Percentiles rank a stretch among this genome's conserved stretches.
Conservation (phyloP, 192 early-diverging fungal species). For the Obelidium mucronatum region DNA sequence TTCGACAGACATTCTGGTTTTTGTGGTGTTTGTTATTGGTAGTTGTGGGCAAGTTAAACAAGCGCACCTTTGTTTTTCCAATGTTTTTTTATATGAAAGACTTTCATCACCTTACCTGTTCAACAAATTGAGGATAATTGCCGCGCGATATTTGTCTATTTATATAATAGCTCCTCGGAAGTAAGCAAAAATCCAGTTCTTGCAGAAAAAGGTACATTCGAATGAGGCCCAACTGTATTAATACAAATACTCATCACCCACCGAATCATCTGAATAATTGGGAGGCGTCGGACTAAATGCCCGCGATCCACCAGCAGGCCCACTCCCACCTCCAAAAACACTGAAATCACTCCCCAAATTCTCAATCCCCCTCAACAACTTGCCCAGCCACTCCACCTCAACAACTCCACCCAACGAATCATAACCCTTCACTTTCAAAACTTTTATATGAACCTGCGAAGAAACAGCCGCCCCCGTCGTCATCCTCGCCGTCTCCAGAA, state of each 20-base stretch:
- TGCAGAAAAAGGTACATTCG: too few species aligned
- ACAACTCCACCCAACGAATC: background rate
- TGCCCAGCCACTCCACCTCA: conserved; percentile 2
- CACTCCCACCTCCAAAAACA: too few species aligned
- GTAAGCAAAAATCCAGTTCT: too few species aligned
- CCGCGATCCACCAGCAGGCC: too few species aligned
- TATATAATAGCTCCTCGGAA: too few species aligned
- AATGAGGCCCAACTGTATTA: too few species aligned
- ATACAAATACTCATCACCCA: too few species aligned
- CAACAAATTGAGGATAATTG: too few species aligned
- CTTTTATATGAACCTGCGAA: background rate
- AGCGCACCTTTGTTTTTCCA: background rate
- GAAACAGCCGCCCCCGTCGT: conserved; percentile 7
- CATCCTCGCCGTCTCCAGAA: background rate
- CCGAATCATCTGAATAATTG: too few species aligned
- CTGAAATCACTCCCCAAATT: background rate
- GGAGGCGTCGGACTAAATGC: too few species aligned
- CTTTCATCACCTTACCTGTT: too few species aligned
- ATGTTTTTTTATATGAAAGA: background rate
- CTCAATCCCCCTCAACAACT: background rate
- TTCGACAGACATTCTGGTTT: background rate
- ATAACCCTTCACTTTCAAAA: conserved; percentile 2
- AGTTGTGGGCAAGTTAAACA: background rate
- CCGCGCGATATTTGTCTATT: too few species aligned
- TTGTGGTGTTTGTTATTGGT: background rate